Base-by-base conservation (phyloP, 768 basidiomycete genomes). In the Hericium erinaceus region DNA sequence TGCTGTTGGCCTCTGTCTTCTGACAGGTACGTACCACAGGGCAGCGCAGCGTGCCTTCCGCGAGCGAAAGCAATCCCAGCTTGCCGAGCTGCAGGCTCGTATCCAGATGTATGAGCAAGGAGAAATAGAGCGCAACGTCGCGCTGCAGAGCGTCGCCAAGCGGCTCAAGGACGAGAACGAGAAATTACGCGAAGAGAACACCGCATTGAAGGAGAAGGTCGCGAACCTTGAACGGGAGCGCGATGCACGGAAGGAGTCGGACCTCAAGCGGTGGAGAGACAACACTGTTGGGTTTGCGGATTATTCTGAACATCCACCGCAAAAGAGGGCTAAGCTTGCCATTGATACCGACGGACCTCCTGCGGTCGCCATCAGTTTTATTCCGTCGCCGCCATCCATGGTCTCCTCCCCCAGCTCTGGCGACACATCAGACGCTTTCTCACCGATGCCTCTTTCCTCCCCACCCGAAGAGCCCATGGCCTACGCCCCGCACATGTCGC, bases 41-140 rank as follows among this genome's bases (percentile, higher is more conserved):
- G 89, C 87, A 33, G 91, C 91, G 12, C 92, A 94, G 67, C 85
- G 92, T 39, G 91, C 92, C 12, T 93, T 94, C 71, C 81, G 92
- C 51, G 92, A 93, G 66, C 82, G 92, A 59, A 93, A 90, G 71
- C 90, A 93, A 67, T 84, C 87, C 4, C 91, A 92, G 65, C 84
- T 94, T 39, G 84, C 88, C 9, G 91, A 92, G 61, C 79, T 94
- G 39, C 91, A 94, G 71, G 86, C 90, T 52, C 87, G 90, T 50
- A 76, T 94, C 53, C 84, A 88, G 60, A 81, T 81, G 18, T 93
- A 92, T 64, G 91, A 94, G 68, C 88, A 90, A 67, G 92, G 92
- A n/a, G 91, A 93, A 67, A 83, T 92, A 26, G 88, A 93, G 68
- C 83, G 89, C 57, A 92, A 88, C 65, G 82, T 93, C 52, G 88